Evolutionary conservation across 202 grass and related monocot species (phyloP), one percentile per base, ranked within the genome.

Genomic region (Schoenoplectus triqueter): DNA sequence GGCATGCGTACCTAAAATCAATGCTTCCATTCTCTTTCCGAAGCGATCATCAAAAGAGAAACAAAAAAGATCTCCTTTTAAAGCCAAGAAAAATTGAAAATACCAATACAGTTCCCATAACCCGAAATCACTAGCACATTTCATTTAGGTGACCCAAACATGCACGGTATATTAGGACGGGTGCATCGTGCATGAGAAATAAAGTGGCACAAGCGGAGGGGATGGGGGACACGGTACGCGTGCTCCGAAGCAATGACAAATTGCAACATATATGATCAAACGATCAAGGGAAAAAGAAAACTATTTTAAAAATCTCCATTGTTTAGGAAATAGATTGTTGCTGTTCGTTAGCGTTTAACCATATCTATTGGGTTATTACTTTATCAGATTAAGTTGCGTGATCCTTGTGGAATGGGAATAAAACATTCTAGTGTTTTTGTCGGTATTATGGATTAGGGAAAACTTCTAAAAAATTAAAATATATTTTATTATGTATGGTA

Each of bases 301-400:
- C 57, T 47, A 45, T 83, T 82, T 82, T 82, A 20, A 52, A 65
- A 7, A 9, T 31, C 31, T 31, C 80, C 55, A 82, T 52, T 65
- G 74, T 78, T 42, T 83, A 6, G 40, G 65, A 57, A 57, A 83
- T 56, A 69, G 46, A 55, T 42, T 67, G 11, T 69, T 20, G 50
- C 48, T 70, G 81, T 83, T 68, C 21, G 18, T 69, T 83, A 83
- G 81, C 44, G 81, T 83, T 83, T 83, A 83, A 70, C 81, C 47
- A 19, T 82, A 67, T 31, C 9, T 52, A 51, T 1, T 78, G 54
- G 54, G 52, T 10, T 42, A 78, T 78, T 41, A 22, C 6, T 55
- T 41, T 78, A 78, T 56, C 21, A 40, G 14, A 17, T 31, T 78
- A 78, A 73, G 54, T 60, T 41, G 74, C 74, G 60, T n/a, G 22